Conservation (phyloP, 2,329 filamentous ascomycete species). For the Pseudocercospora fijiensis region DNA sequence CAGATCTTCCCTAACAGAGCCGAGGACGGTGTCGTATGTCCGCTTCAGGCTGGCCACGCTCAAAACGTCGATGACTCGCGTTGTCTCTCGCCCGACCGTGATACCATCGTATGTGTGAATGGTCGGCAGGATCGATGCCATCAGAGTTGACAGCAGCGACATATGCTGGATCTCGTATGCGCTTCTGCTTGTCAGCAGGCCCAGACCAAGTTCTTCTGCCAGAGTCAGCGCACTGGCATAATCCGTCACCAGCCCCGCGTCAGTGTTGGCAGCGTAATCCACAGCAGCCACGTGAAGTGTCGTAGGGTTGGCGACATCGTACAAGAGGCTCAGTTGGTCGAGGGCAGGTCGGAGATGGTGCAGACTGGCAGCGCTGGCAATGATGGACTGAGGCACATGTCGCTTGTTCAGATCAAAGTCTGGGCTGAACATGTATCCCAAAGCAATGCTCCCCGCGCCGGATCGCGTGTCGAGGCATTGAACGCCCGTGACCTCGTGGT, state of each 20-base stretch:
- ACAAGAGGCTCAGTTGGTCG: conserved; percentile 88
- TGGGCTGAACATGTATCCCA: conserved; percentile 96
- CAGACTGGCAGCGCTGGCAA: conserved; percentile 82
- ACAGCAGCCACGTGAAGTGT: conserved; percentile 89
- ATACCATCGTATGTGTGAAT: conserved; percentile 79
- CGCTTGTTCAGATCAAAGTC: conserved; percentile 92
- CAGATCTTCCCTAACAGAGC: conserved; percentile 56
- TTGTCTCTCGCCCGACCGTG: conserved; percentile 76
- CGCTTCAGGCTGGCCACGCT: conserved; percentile 68
- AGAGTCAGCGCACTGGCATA: conserved; percentile 78
- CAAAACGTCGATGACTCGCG: conserved; percentile 77
- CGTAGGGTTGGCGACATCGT: conserved; percentile 87
- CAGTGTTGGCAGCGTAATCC: conserved; percentile 68
- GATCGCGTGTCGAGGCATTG: conserved; percentile 80
- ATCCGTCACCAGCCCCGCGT: conserved; percentile 76
- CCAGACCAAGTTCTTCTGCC: conserved; percentile 86
- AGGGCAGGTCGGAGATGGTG: conserved; percentile 77
- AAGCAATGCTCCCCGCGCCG: conserved; percentile 84
- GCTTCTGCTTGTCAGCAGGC: conserved; percentile 79
- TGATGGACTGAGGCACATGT: conserved; percentile 83
- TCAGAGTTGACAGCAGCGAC: conserved; percentile 79
- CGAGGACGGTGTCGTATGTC: conserved; percentile 65
- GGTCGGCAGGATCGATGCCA: conserved; percentile 76
- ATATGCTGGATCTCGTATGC: conserved; percentile 94
- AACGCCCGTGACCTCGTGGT: conserved; percentile 76